Conservation (phyloP, 1,284 basidiomycete genomes). For the Singerocomus inundabilis region DNA sequence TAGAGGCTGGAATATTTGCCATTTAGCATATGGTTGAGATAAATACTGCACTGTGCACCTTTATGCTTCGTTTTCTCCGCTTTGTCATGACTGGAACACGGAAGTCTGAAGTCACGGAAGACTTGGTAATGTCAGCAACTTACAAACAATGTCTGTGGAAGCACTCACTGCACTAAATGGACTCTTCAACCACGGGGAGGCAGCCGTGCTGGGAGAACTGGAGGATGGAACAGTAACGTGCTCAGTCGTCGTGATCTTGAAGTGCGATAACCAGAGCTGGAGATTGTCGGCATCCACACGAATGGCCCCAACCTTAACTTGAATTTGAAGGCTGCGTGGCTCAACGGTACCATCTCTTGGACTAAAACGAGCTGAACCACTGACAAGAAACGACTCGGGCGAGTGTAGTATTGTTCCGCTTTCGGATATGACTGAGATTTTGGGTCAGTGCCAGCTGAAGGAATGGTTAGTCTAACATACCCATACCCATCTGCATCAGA, state of each 20-base stretch:
- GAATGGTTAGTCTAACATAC: background rate
- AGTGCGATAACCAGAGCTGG: conserved; percentile 20
- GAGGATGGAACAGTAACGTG: conserved; percentile 20
- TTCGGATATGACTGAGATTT: conserved; percentile 13
- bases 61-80: conserved; percentile 17
- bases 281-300: conserved; percentile 46
- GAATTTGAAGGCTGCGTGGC: conserved; percentile 50
- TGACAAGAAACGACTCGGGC: conserved; percentile 46
- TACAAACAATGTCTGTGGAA: background rate
- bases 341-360: conserved; percentile 56
- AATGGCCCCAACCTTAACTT: conserved; percentile 47
- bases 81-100: conserved; percentile 11
- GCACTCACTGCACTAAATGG: conserved; percentile 30
- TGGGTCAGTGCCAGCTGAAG: conserved; percentile 7
- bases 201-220: conserved; percentile 1
- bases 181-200: conserved; percentile 33
- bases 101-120: conserved; percentile 17
- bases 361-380: conserved; percentile 53
- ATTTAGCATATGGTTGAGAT: conserved; percentile 7
- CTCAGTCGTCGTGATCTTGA: conserved; percentile 7
- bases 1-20: conserved; percentile 14
- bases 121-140: conserved; percentile 17
- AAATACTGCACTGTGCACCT: conserved; percentile 7
- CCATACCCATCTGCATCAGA: conserved; percentile 21
- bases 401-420: conserved; percentile 41